Evolutionary conservation across 306 rosid species (phyloP).

Genomic region (Sophora flavescens): DNA sequence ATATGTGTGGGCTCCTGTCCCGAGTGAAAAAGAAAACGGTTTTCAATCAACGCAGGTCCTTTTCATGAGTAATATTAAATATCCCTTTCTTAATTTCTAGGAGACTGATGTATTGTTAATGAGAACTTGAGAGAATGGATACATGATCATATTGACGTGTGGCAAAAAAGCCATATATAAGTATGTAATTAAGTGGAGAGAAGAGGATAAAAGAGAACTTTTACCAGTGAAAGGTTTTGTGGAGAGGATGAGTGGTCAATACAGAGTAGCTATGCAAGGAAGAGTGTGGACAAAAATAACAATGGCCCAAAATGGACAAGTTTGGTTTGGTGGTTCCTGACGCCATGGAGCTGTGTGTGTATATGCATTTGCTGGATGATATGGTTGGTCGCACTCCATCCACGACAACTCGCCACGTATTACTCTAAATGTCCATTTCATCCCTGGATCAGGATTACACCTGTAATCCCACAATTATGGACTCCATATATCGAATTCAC

Average conservation of each 20-base stretch:
- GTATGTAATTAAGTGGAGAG: not conserved
- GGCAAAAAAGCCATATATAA: not conserved
- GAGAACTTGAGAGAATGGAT: not conserved
- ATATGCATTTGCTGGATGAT: not conserved
- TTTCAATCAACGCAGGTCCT: not conserved
- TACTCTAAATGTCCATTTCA: conserved; percentile 27
- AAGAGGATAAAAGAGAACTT: conserved; percentile 42
- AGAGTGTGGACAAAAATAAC: conserved; percentile 41
- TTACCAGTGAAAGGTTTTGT: not conserved
- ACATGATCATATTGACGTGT: not conserved
- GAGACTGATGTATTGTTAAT: not conserved
- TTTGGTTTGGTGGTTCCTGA: conserved; percentile 56
- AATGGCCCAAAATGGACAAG: conserved; percentile 43
- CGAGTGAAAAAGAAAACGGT: not conserved
- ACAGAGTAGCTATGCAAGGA: conserved; percentile 11
- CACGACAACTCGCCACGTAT: conserved; percentile 49
- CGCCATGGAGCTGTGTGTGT: conserved; percentile 36
- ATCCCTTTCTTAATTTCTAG: not conserved
- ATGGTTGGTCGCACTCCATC: conserved; percentile 29
- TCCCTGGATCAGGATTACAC: conserved; percentile 5
- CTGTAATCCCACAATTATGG: conserved; percentile 16
- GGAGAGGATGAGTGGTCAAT: conserved; percentile 41
- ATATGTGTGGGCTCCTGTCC: too few species aligned
- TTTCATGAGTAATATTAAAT: not conserved
- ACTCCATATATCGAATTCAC: not conserved